A percentile compares a stretch with the other conserved stretches of the same genome.
Conservation (phyloP, 2,329 filamentous ascomycete genomes). For the Paramyrothecium roridum region DNA sequence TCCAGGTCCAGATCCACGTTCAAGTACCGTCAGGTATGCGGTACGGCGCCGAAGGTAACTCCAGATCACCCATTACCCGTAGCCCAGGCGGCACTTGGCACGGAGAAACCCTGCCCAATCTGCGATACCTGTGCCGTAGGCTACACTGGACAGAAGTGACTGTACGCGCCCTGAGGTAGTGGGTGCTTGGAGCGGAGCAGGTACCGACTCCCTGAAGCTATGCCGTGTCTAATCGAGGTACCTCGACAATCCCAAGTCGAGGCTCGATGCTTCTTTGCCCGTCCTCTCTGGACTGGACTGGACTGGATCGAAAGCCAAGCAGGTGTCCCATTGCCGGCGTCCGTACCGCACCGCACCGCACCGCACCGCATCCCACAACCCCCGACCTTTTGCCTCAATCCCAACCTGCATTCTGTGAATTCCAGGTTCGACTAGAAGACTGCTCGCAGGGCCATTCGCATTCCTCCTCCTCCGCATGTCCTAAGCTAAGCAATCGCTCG, state of each 20-base stretch:
- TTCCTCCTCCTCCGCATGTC: background rate
- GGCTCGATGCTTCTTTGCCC: background rate
- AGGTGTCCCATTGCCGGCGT: background rate
- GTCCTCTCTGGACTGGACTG: too few relatives aligned
- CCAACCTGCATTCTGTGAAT: background rate
- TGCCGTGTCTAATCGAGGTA: too few relatives aligned
- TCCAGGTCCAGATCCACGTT: background rate
- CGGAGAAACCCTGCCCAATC: background rate
- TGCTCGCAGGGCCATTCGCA: background rate
- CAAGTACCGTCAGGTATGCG: too few relatives aligned
- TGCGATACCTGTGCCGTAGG: too few relatives aligned
- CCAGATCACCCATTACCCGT: background rate
- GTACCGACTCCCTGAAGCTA: too few relatives aligned
- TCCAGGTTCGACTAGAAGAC: background rate
- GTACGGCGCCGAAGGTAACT: background rate
- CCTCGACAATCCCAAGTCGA: background rate
- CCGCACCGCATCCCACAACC: background rate
- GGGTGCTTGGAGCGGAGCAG: too few relatives aligned
- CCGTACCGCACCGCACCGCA: too few relatives aligned
- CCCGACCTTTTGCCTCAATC: background rate
- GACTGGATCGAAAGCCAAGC: too few relatives aligned
- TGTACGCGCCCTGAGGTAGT: too few relatives aligned
- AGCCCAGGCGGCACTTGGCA: background rate
- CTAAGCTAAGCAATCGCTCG: background rate
- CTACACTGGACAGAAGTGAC: too few relatives aligned